These are phyloP conservation scores for Crithidia brevicula DNA, from an alignment of 208 protist species.

Conservation along the genomic window DNA sequence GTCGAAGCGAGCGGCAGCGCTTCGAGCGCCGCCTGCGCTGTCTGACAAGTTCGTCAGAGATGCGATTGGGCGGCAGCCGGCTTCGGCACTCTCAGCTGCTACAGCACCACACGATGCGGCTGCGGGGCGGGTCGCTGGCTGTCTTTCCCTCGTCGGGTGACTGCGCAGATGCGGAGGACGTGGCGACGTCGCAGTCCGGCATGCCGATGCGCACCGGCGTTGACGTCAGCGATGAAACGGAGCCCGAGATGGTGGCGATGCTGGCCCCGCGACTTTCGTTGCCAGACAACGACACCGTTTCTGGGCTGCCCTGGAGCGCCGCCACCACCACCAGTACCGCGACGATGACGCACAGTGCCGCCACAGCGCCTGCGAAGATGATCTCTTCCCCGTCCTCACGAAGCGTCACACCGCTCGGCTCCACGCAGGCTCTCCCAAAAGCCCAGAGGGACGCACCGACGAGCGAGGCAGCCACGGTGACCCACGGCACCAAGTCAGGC, in stretches of 20 bases:
- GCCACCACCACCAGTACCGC: background rate
- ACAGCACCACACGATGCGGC: conserved; percentile 21
- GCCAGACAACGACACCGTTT: conserved; percentile 4
- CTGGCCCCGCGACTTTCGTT: background rate
- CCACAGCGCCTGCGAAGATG: background rate
- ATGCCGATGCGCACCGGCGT: background rate
- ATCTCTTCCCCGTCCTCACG: background rate
- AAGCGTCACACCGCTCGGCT: conserved; percentile 7
- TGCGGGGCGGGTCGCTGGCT: conserved; percentile 15
- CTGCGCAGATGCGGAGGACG: conserved; percentile 12
- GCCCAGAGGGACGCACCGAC: background rate
- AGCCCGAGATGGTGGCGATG: conserved; percentile 13
- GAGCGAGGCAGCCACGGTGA: background rate
- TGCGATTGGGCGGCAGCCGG: background rate
- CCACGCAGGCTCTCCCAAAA: background rate
- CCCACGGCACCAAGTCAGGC: background rate
- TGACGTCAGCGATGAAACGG: background rate
- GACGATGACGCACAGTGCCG: no score
- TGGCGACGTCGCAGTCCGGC: conserved; percentile 10
- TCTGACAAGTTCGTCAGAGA: conserved; percentile 12
- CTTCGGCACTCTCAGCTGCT: conserved; percentile 23
- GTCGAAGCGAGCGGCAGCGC: conserved; percentile 32
- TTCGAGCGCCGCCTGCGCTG: conserved; percentile 13
- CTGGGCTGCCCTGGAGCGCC: background rate
- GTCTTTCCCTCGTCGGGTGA: conserved; percentile 11